Evolutionary conservation across 805 yeast species (phyloP), one percentile per base, ranked within the genome.

Genomic region (Candida quercuum): DNA sequence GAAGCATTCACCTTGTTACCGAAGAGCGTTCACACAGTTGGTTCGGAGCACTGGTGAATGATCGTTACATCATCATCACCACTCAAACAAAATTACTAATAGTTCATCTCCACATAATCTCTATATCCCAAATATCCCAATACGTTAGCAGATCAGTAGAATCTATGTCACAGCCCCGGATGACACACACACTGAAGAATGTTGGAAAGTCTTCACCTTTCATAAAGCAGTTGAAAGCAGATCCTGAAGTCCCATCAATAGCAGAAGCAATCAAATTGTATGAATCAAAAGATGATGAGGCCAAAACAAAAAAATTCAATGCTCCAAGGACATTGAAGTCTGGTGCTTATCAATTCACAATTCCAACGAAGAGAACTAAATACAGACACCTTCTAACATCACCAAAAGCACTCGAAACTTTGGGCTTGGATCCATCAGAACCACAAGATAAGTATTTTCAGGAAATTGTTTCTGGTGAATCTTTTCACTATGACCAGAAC

Each of bases 271-370:
- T 56, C 6, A 39, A 51, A 25, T 28, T 60, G 4, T 38, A 46
- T n/a, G 55, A 58, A 22, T 43, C 52, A 3, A 44, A 40, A 24
- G 43, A 51, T 15, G 48, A 52, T 10, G 36, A 39, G 1, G 42
- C 41, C 18, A 41, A 44, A 20, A 13, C 16, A 39, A 56, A 31
- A 54, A 63, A 37, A 45, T 61, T 77, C 34, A 70, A 78, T 36
- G 60, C 60, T 8, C 78, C 84, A 7, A 64, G 89, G 31, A 56
- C 57, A 5, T 64, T 78, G 11, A 52, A 66, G 25, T 67, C 68
- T 2, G 94, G 95, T 3, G 78, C 79, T 19, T 91, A 71, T 55
- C 76, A 93, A 2, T 91, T 76, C 71, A 71, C 83, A 1, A 48
- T 71, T 2, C 98, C 99, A 0, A 84, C 78, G 30, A 51, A 49